Percentiles rank a stretch among this genome's conserved stretches.
Evolutionary conservation across 2,329 filamentous ascomycete species (phyloP).

Genomic region (Septoria linicola): DNA sequence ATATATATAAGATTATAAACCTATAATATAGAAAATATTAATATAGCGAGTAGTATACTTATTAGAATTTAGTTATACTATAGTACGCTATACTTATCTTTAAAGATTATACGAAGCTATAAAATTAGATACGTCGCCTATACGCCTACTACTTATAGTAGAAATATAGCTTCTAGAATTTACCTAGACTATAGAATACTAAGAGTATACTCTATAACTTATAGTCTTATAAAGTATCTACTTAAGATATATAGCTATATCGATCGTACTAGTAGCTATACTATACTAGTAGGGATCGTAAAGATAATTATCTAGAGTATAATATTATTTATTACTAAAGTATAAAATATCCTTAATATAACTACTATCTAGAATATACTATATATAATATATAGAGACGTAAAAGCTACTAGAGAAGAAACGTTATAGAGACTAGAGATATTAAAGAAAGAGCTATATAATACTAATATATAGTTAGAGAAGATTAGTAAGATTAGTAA

Average conservation of each 20-base stretch:
- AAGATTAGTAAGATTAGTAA: not conserved
- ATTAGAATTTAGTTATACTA: too few relatives aligned
- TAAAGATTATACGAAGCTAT: too few relatives aligned
- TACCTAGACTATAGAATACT: too few relatives aligned
- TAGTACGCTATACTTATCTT: too few relatives aligned
- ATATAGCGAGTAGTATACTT: too few relatives aligned
- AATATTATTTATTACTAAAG: constrained; percentile 9
- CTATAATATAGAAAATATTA: too few relatives aligned
- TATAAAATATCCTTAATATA: constrained; percentile 11
- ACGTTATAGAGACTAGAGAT: not conserved
- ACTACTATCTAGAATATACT: constrained; percentile 10
- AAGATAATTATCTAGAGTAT: constrained; percentile 11
- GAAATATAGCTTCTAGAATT: too few relatives aligned
- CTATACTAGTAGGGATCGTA: constrained; percentile 2
- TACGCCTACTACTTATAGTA: too few relatives aligned
- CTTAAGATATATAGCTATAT: constrained; percentile 14
- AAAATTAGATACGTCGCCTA: too few relatives aligned
- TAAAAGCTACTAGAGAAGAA: constrained; percentile 4
- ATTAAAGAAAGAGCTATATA: not conserved
- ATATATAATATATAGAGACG: constrained; percentile 5
- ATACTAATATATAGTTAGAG: constrained; percentile 1
- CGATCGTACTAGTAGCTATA: constrained; percentile 11
- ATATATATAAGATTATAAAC: too few relatives aligned
- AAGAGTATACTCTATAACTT: constrained; percentile 12
- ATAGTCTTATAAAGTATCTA: constrained; percentile 15